Evolutionary conservation across 2,329 filamentous ascomycete species (phyloP), one percentile per base, ranked within the genome.

Genomic region (Hymenoscyphus fructigenus): DNA sequence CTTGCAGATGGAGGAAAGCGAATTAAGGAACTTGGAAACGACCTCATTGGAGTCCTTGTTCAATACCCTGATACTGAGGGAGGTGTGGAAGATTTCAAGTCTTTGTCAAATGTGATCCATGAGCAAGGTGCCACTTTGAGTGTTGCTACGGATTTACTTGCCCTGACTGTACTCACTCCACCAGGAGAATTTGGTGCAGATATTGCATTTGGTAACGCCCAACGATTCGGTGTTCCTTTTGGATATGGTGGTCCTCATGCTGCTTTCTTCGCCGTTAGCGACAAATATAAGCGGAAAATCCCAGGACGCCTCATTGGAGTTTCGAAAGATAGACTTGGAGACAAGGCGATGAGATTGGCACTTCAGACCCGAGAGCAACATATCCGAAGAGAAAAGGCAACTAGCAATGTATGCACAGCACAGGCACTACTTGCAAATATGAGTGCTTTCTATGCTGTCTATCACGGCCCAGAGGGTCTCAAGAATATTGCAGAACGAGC

Each of bases 331-430:
- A 86, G 94, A 62, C 83, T 93, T 5, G 94, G 94, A 7, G 87
- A 91, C 68, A 88, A 85, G 14, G 94, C 93, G 5, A 88, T 96
- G 69, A 85, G 94, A 72, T 80, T 97, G 74, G 91, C 94, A 20
- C 81, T 97, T 61, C 94, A 98, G 79, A 97, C 94, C 10, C 85
- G 94, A 72, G 94, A 98, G 80, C 94, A 98, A 81, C 94, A 98
- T 77, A 97, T 98, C 76, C 87, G 94, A 69, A 87, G 94, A 74
- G 94, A 98, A 77, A 97, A 97, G 84, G 94, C 94, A 1, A 98
- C 94, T 1, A 97, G 93, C 82, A 98, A 98, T 75, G 93, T 97
- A 66, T 98, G 94, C 81, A 98, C 94, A 1, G 93, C 94, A 1
- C 94, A 98, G 79, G 94, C 94, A 9, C 81, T 98, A 29, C 83